Evolutionary conservation across 2,329 filamentous ascomycete species (phyloP), one percentile per base, ranked within the genome.

Genomic region (Colletotrichum costaricense): DNA sequence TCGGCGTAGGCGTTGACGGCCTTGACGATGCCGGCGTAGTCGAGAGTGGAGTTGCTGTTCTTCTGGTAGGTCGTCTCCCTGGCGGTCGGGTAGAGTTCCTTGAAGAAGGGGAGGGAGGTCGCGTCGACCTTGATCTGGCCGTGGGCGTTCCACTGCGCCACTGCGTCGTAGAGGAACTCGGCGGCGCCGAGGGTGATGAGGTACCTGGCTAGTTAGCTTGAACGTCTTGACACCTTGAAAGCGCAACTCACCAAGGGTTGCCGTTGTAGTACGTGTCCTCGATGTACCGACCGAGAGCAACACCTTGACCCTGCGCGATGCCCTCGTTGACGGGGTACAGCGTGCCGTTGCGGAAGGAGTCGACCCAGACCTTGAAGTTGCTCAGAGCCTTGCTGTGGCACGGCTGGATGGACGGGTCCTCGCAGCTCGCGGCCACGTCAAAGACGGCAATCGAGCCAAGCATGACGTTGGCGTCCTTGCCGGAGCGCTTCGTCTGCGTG

Each of bases 151-250:
- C 87, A 90, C 73, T 89, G 87, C 62, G 88, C 88, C 2, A 89
- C 78, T 1, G 88, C 89, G 72, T 89, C 86, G 78, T 90, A 91
- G 4, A 91, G 83, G 64, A 88, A 87, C 77, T 91, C 89, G 7
- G 89, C 89, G 3, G 88, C 89, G 8, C 87, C 88, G 19, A 88
- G 80, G 1, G 88, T 91, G 75, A 84, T 85, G 30, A 90, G 82
- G 74, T 89, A 87, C 71, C 71, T 73, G 26, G 16, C 6, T 30
- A 12, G 6, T 69, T 7, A 69, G 59, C 12, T 38, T 16, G 14
- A 12, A 5, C 5, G 16, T 22, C 11, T 12, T 49, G 24, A 12
- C 6, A 16, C 5, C 7, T 19, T 24, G 19, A 2, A 35, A 35
- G 55, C 19, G 2, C n/a, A 24, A 62, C 71, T 66, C 28, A 70